A percentile compares a stretch with the other conserved stretches of the same genome.
These are phyloP conservation scores for Carex littledalei DNA, from an alignment of 176 grass and related monocot species.

Conservation along the genomic window DNA sequence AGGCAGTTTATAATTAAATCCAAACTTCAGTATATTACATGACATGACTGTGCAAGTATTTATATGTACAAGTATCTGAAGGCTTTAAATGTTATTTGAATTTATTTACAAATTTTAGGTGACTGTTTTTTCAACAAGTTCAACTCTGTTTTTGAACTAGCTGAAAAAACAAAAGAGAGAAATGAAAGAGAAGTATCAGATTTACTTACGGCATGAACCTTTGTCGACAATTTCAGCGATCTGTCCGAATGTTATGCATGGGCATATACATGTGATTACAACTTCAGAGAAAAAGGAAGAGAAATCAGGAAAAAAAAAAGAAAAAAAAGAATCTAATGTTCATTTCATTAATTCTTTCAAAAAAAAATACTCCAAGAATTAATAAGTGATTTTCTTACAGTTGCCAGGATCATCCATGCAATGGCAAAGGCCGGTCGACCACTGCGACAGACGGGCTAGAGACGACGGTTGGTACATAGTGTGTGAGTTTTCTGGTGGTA, in stretches of 20 bases:
- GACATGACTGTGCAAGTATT: background rate
- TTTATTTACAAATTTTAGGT: background rate
- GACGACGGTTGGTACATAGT: constrained; percentile 25
- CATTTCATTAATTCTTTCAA: constrained; percentile 24
- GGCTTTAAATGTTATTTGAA: background rate
- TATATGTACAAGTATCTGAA: background rate
- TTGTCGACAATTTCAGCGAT: constrained; percentile 76
- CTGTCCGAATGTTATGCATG: constrained; percentile 93
- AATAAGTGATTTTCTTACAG: constrained; percentile 40
- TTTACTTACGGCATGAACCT: constrained; percentile 64
- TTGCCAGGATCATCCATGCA: constrained; percentile 95
- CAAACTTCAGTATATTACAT: background rate
- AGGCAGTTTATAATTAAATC: background rate
- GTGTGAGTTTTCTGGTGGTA: constrained; percentile 1
- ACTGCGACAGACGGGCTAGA: constrained; percentile 28
- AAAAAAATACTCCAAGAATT: background rate
- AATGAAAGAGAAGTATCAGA: background rate
- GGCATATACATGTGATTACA: constrained; percentile 77
- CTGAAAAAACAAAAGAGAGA: background rate
- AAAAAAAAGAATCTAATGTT: background rate
- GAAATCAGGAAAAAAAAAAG: background rate
- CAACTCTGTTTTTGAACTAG: background rate
- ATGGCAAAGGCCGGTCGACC: constrained; percentile 97
- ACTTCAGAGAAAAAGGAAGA: constrained; percentile 23
- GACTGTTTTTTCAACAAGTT: background rate